Conservation (phyloP, 164 flowering plant genomes). For the Dillenia turbinata region DNA sequence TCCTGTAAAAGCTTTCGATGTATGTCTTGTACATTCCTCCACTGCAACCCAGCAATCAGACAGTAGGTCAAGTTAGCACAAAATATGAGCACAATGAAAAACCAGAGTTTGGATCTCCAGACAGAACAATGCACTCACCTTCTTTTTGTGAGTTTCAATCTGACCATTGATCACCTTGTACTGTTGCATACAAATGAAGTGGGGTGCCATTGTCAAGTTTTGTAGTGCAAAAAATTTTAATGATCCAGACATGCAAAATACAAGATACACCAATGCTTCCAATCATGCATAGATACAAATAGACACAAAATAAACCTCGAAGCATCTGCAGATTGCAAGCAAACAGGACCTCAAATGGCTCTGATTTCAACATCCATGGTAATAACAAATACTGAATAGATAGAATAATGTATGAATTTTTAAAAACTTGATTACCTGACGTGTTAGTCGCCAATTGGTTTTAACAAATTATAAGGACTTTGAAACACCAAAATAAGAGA, state of each 20-base stretch:
- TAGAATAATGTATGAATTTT: too few relatives aligned
- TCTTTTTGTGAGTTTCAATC: conserved; percentile 33
- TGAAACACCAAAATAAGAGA: too few relatives aligned
- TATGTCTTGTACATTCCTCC: conserved; percentile 24
- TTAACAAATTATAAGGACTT: too few relatives aligned
- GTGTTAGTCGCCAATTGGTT: too few relatives aligned
- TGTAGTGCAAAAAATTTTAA: background rate
- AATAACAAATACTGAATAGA: too few relatives aligned
- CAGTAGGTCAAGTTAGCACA: background rate
- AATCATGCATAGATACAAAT: too few relatives aligned
- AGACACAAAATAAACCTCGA: too few relatives aligned
- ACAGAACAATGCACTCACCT: conserved; percentile 17
- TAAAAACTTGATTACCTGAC: too few relatives aligned
- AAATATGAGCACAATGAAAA: background rate
- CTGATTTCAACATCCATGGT: too few relatives aligned
- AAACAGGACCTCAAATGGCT: too few relatives aligned
- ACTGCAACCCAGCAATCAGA: conserved; percentile 13
- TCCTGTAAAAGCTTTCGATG: conserved; percentile 25
- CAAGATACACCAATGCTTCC: too few relatives aligned
- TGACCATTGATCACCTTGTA: conserved; percentile 17
- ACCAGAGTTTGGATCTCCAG: background rate
- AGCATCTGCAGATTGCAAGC: too few relatives aligned
- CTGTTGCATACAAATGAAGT: conserved; percentile 13
- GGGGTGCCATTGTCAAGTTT: background rate
- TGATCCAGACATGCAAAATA: background rate